Evolutionary conservation across 2,329 filamentous ascomycete species (phyloP), one percentile per base, ranked within the genome.

Genomic region (Colletotrichum lindemuthianum): DNA sequence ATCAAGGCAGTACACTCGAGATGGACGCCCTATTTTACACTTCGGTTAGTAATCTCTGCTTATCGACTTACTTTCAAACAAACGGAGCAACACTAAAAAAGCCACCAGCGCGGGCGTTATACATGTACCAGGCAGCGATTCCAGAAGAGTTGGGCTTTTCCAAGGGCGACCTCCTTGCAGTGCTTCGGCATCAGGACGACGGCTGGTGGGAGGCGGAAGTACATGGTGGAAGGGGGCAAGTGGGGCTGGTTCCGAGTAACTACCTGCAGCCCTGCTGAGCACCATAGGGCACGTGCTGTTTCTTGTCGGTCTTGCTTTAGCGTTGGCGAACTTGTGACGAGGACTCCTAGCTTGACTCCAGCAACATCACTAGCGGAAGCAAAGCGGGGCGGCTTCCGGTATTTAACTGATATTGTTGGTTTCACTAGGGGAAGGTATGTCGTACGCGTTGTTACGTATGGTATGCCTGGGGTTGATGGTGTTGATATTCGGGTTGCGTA

Each of bases 201-300:
- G 96, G 96, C 16, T 99, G 96, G 96, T 99, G 96, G 96, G 96
- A 99, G 80, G 96, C 96, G 11, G 95, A 97, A 77, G 88, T 97
- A 44, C 92, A 94, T 49, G 89, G 90, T 32, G 84, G 85, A 68
- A 86, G 83, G 67, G 87, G 84, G 53, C 83, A 78, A 53, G 75
- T 84, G 63, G 88, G 88, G 66, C 81, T 90, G 72, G 88, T 90
- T 69, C 88, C 88, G 68, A 90, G 88, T 76, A 90, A 90, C 74
- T 90, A 90, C 71, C 80, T 90, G 65, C 84, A 88, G 75, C 78
- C 83, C 48, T 82, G 81, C 66, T 85, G 72, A 74, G 49, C 48
- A 34, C 15, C 34, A 12, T 8, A 34, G 37, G 24, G 11, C 6
- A 34, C 39, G 32, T 11, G 34, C 10, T 24, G 6, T 24, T 1